A percentile compares a stretch with the other conserved stretches of the same genome.
phyloP scores from a whole-genome alignment of 805 yeast species.

The Wickerhamomyces bovis region DNA sequence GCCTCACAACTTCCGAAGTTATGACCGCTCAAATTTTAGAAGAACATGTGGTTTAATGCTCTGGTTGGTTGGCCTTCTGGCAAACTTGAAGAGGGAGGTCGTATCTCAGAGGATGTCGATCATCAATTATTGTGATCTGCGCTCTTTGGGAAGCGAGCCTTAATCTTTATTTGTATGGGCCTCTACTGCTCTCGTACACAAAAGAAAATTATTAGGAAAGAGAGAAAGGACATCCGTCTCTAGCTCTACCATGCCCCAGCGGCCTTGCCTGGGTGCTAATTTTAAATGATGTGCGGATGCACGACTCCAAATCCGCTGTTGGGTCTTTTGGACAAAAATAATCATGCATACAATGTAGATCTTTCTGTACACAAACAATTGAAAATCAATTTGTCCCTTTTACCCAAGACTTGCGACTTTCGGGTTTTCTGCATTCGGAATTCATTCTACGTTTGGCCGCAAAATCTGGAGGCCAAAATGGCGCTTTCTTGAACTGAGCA shows the following conservation, averaged over 20 bases:
- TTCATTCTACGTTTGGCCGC: background rate
- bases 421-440: background rate
- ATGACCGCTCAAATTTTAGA: too few species aligned
- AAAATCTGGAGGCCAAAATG: too few species aligned
- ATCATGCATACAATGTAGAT: background rate
- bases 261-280: background rate
- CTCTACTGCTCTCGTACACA: too few species aligned
- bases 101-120: background rate
- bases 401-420: background rate
- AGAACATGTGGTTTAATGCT: too few species aligned
- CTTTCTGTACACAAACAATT: background rate
- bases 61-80: background rate
- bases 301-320: background rate
- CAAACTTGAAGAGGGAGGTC: background rate
- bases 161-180: background rate
- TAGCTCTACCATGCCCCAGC: too few species aligned
- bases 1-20: too few species aligned
- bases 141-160: background rate
- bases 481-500: too few species aligned
- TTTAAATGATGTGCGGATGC: background rate
- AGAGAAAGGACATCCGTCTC: too few species aligned
- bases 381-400: background rate
- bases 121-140: background rate
- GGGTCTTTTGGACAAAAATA: background rate
- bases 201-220: too few species aligned